Percentiles rank a stretch among this genome's conserved stretches.
Evolutionary conservation across 2,329 filamentous ascomycete species (phyloP).

Genomic region (Ophiocordyceps camponoti-saundersi): DNA sequence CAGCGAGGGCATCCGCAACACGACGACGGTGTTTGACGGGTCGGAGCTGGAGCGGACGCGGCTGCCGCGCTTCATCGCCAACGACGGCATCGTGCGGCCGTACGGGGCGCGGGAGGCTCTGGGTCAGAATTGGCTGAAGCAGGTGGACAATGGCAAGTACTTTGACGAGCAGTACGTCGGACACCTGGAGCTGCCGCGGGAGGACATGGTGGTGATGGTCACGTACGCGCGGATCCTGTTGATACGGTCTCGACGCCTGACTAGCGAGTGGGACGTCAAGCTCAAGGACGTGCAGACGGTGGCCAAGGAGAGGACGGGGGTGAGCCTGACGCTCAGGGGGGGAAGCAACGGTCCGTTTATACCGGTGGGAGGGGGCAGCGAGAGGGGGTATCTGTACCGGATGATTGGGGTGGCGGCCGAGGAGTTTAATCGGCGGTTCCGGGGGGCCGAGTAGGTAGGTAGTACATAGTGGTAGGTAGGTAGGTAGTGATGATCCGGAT

Average conservation of each 20-base stretch:
- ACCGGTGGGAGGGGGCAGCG: slow-evolving; percentile 76
- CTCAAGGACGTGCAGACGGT: slow-evolving; percentile 95
- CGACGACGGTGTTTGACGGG: slow-evolving; percentile 92
- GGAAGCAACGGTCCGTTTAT: slow-evolving; percentile 91
- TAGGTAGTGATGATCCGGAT: too few species aligned
- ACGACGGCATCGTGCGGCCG: slow-evolving; percentile 83
- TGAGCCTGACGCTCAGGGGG: slow-evolving; percentile 75
- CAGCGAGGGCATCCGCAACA: slow-evolving; percentile 94
- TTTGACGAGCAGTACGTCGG: slow-evolving; percentile 97
- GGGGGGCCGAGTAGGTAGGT: slow-evolving; percentile 17
- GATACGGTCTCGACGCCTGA: slow-evolving; percentile 69
- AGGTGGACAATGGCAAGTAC: slow-evolving; percentile 90
- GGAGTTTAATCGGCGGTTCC: slow-evolving; percentile 48
- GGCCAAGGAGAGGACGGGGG: slow-evolving; percentile 85
- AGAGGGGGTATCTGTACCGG: slow-evolving; percentile 43
- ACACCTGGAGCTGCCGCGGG: slow-evolving; percentile 76
- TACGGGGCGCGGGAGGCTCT: slow-evolving; percentile 91
- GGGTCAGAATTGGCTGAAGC: slow-evolving; percentile 97
- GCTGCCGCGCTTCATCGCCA: slow-evolving; percentile 80
- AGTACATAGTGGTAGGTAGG: too few species aligned
- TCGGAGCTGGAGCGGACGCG: slow-evolving; percentile 88
- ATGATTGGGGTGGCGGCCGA: slow-evolving; percentile 50
- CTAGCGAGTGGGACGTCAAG: slow-evolving; percentile 89
- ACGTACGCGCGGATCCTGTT: slow-evolving; percentile 80
- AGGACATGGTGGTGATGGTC: slow-evolving; percentile 80